Conservation (phyloP, 768 basidiomycete genomes). For the Naganishia onofrii region DNA sequence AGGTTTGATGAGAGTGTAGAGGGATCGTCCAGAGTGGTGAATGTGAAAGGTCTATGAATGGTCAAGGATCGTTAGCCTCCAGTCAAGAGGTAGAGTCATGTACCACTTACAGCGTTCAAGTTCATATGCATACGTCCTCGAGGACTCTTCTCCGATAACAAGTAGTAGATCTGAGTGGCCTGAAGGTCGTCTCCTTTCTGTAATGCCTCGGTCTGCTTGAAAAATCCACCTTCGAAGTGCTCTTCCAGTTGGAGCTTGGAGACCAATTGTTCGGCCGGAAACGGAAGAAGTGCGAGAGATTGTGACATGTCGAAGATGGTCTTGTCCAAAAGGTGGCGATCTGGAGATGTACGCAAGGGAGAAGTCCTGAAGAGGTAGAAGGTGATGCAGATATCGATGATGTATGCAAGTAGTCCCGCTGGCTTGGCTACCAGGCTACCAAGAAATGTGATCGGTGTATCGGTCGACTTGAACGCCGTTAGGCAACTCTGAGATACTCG, state of each 20-base stretch:
- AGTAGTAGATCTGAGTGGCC: conserved; percentile 44
- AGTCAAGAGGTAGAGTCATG: not conserved
- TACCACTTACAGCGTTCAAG: conserved; percentile 35
- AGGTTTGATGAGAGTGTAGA: conserved; percentile 58
- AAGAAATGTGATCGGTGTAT: too few species aligned
- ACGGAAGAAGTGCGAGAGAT: conserved; percentile 33
- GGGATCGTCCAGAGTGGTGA: conserved; percentile 58
- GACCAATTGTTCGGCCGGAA: conserved; percentile 38
- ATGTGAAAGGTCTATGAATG: conserved; percentile 58
- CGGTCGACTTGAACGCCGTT: too few species aligned
- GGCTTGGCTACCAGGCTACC: too few species aligned
- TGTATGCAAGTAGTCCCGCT: too few species aligned
- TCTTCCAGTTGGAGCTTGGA: conserved; percentile 44
- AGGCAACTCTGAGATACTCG: too few species aligned
- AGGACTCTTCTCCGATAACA: conserved; percentile 37
- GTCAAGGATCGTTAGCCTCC: not conserved
- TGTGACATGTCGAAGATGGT: conserved; percentile 30
- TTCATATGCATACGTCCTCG: conserved; percentile 47
- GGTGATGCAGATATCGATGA: too few species aligned
- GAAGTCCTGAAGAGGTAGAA: too few species aligned
- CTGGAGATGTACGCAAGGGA: not conserved
- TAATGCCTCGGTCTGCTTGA: conserved; percentile 40
- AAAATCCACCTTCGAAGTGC: conserved; percentile 48
- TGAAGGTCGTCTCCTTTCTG: conserved; percentile 33
- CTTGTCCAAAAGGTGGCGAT: not conserved